These are phyloP conservation scores for Nemania sp. DNA, from an alignment of 2,329 filamentous ascomycete genomes.

Conservation along the genomic window DNA sequence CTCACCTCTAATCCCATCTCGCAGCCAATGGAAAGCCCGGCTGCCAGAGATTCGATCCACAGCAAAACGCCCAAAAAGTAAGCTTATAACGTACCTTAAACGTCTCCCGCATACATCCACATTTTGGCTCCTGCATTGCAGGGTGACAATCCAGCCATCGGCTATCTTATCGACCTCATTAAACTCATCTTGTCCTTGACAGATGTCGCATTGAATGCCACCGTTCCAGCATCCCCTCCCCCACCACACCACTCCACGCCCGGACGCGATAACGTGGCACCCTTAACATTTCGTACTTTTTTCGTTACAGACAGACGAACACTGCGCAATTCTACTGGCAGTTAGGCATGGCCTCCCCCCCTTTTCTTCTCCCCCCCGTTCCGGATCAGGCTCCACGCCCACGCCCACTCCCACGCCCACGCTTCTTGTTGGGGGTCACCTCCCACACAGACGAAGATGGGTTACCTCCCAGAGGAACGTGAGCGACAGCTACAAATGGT, in stretches of 20 bases:
- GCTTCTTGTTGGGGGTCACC: slow-evolving; percentile 13
- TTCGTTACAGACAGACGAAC: slow-evolving; percentile 4
- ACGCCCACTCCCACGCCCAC: slow-evolving; percentile 16
- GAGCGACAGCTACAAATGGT: slow-evolving; percentile 10
- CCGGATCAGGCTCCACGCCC: background rate
- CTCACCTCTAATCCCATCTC: slow-evolving; percentile 1
- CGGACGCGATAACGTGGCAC: slow-evolving; percentile 25
- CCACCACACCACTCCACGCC: slow-evolving; percentile 17
- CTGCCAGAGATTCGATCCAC: slow-evolving; percentile 15
- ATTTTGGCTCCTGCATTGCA: slow-evolving; percentile 22
- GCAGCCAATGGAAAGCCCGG: slow-evolving; percentile 10
- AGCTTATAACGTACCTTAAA: slow-evolving; percentile 25
- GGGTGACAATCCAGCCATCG: slow-evolving; percentile 21
- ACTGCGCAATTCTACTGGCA: too few species aligned
- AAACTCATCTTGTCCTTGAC: slow-evolving; percentile 11
- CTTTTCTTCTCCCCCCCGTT: too few species aligned
- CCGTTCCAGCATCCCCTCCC: slow-evolving; percentile 4
- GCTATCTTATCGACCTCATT: slow-evolving; percentile 26
- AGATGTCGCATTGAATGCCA: slow-evolving; percentile 11
- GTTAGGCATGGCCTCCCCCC: too few species aligned
- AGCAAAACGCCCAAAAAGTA: slow-evolving; percentile 19
- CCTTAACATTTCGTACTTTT: slow-evolving; percentile 5
- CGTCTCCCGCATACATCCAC: slow-evolving; percentile 20
- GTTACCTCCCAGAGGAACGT: too few species aligned
- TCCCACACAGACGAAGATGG: background rate